phyloP scores from a whole-genome alignment of 208 protist genomes.

The Trypanosoma conorhini region DNA sequence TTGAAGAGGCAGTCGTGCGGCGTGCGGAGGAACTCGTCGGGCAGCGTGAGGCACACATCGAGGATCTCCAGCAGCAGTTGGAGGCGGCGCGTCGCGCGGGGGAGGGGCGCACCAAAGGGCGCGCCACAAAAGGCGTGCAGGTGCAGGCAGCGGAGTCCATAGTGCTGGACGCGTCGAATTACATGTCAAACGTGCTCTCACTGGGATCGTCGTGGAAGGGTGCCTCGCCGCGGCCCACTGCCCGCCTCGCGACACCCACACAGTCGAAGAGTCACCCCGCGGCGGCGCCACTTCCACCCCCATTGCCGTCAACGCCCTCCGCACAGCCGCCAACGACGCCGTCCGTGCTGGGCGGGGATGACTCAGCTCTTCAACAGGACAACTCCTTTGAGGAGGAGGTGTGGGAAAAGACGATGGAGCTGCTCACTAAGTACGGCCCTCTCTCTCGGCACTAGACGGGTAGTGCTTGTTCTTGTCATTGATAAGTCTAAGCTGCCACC shows the following conservation, averaged over 20 bases:
- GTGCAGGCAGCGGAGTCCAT: conserved; percentile 1
- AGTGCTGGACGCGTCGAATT: conserved; percentile 17
- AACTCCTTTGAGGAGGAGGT: conserved; percentile 45
- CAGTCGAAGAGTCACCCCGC: background rate
- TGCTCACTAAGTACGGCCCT: conserved; percentile 43
- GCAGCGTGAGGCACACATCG: conserved; percentile 6
- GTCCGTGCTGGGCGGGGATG: background rate
- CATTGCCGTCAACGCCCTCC: background rate
- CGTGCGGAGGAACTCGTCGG: conserved; percentile 20
- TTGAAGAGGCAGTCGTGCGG: conserved; percentile 22
- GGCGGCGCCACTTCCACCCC: background rate
- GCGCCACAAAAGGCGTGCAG: conserved; percentile 3
- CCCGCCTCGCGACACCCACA: conserved; percentile 8
- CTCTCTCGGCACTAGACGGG: conserved; percentile 9
- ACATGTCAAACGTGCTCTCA: conserved; percentile 20
- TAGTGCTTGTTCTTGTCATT: background rate
- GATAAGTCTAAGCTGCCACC: background rate
- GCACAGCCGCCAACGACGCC: background rate
- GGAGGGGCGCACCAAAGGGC: conserved; percentile 2
- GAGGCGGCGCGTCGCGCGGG: background rate
- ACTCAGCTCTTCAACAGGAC: background rate
- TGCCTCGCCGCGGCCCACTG: background rate
- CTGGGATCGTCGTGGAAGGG: background rate
- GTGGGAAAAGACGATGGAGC: conserved; percentile 46
- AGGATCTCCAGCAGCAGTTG: conserved; percentile 6